Evolutionary conservation across 148 eudicot species (phyloP).

Genomic region (Amaranthus cruentus): DNA sequence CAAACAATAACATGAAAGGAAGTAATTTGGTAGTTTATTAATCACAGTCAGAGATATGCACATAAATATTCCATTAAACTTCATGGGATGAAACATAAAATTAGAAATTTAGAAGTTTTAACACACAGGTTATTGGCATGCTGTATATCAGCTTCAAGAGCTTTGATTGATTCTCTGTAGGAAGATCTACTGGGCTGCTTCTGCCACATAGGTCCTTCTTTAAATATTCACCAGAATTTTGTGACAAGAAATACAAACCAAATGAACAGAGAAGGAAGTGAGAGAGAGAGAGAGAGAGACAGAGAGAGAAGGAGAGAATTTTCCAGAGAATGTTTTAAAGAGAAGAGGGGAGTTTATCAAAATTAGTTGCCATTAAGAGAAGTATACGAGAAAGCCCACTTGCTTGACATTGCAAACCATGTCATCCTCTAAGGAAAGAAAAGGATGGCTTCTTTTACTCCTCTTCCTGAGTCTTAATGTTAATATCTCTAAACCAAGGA

Average conservation of each 20-base stretch:
- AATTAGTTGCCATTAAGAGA: slow-evolving; percentile 16
- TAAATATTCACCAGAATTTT: not conserved
- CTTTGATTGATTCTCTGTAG: slow-evolving; percentile 64
- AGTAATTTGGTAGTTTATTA: not conserved
- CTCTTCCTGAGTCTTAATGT: slow-evolving; percentile 13
- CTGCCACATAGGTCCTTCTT: slow-evolving; percentile 50
- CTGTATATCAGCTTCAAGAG: slow-evolving; percentile 87
- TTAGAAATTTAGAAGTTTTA: not conserved
- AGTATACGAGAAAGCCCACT: slow-evolving; percentile 23
- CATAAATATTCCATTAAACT: not conserved
- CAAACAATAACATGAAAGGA: not conserved
- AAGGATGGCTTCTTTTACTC: slow-evolving; percentile 39
- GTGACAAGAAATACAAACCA: not conserved
- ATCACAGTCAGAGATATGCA: not conserved
- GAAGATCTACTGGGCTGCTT: slow-evolving; percentile 45
- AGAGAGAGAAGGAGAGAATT: not conserved
- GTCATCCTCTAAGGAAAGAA: slow-evolving; percentile 42
- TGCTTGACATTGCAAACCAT: slow-evolving; percentile 45
- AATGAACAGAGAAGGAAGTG: not conserved
- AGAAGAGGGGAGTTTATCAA: not conserved
- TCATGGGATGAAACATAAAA: not conserved
- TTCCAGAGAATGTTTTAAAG: slow-evolving; percentile 17
- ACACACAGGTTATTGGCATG: slow-evolving; percentile 85
- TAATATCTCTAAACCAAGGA: no score
- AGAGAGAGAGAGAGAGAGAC: slow-evolving; percentile 1